A percentile compares a stretch with the other conserved stretches of the same genome.
These are phyloP conservation scores for Cornus kousa DNA, from an alignment of 148 eudicot genomes.

Conservation along the genomic window DNA sequence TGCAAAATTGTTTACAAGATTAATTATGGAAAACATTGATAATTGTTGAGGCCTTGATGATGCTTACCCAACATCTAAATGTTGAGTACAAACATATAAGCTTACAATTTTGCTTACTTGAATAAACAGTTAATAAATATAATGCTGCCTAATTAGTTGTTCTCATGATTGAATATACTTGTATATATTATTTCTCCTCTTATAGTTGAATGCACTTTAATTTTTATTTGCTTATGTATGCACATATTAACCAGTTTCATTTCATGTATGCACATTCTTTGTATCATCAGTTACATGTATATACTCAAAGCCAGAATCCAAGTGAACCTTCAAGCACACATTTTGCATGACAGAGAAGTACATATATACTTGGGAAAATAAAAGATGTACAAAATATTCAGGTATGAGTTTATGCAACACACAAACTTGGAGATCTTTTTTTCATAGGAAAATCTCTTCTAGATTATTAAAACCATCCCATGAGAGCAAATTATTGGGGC, in stretches of 20 bases:
- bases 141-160: no score
- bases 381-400: not conserved
- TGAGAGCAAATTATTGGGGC: constrained; percentile 11
- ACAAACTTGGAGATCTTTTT: not conserved
- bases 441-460: constrained; percentile 2
- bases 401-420: not conserved
- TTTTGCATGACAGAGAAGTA: not conserved
- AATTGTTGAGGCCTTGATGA: no score
- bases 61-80: not conserved
- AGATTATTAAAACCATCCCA: constrained; percentile 13
- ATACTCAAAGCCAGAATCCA: no score
- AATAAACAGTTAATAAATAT: no score
- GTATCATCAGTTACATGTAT: no score
- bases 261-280: not conserved
- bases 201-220: not conserved
- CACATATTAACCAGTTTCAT: not conserved
- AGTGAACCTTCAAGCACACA: not conserved
- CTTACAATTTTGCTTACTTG: not conserved
- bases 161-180: no score
- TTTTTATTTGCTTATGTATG: no score
- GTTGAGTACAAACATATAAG: not conserved
- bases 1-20: no score
- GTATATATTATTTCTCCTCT: not conserved
- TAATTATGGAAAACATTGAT: no score
- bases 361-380: not conserved